Evolutionary conservation across 352 stramenopile genomes (phyloP).

Genomic region (Globisporangium cystogenes): DNA sequence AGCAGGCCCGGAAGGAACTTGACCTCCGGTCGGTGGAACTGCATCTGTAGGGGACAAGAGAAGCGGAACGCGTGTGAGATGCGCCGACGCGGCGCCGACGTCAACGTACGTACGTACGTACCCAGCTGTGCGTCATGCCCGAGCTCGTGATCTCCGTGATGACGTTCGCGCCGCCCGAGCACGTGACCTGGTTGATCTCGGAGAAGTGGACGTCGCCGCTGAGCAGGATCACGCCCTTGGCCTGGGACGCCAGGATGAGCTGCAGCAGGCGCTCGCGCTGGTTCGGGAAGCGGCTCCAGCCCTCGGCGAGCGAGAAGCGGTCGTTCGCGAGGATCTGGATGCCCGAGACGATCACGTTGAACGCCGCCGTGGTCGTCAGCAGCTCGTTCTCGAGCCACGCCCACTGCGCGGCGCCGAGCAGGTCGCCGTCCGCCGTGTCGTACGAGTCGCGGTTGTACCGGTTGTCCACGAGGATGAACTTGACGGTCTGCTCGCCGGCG

Average conservation of each 20-base stretch:
- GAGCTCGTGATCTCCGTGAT: conserved; percentile 89
- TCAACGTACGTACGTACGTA: conserved; percentile 19
- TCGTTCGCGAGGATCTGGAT: conserved; percentile 87
- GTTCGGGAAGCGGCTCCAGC: conserved; percentile 86
- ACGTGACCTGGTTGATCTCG: conserved; percentile 91
- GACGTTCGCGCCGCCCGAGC: conserved; percentile 48
- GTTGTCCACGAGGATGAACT: conserved; percentile 88
- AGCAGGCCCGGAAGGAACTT: conserved; percentile 49
- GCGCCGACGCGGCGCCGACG: too few relatives aligned
- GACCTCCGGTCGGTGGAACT: conserved; percentile 54
- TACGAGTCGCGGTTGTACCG: conserved; percentile 83
- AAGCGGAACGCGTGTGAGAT: background rate
- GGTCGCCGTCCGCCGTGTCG: conserved; percentile 42
- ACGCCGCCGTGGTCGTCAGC: conserved; percentile 66
- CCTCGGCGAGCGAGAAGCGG: conserved; percentile 79
- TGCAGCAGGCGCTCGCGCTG: conserved; percentile 81
- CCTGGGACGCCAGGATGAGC: conserved; percentile 75
- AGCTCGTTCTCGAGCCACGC: conserved; percentile 82
- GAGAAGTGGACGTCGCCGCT: conserved; percentile 92
- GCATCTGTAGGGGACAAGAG: conserved; percentile 37
- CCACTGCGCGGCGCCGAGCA: conserved; percentile 81
- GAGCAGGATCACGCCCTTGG: conserved; percentile 86
- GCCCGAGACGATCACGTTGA: conserved; percentile 92
- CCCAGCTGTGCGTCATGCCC: conserved; percentile 93
- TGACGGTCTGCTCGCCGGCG: conserved; percentile 56